Evolutionary conservation across 768 basidiomycete species (phyloP).

Genomic region (Pholiota conissans): DNA sequence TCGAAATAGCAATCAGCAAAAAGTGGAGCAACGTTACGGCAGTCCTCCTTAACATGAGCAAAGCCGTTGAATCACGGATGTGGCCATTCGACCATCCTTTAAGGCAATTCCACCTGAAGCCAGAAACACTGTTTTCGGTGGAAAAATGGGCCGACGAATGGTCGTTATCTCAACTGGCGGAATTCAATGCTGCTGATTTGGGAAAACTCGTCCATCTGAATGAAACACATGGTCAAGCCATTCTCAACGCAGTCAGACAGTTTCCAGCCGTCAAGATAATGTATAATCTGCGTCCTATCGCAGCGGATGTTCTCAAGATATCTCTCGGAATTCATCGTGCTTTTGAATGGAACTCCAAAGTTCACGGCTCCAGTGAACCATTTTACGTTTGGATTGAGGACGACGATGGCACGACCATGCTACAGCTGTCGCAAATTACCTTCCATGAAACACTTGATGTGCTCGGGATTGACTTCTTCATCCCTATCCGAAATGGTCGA

Average conservation of each 20-base stretch:
- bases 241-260: conserved; percentile 77
- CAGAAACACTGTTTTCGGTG: conserved; percentile 77
- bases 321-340: conserved; percentile 57
- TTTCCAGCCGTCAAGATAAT: conserved; percentile 75
- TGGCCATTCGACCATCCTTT: conserved; percentile 97
- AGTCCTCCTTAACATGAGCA: conserved; percentile 87
- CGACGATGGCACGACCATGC: conserved; percentile 73
- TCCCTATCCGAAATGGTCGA: conserved; percentile 63
- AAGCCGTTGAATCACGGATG: conserved; percentile 86
- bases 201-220: conserved; percentile 87
- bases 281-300: conserved; percentile 78
- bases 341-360: conserved; percentile 79
- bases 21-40: conserved; percentile 86
- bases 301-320: conserved; percentile 81
- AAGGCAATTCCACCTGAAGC: conserved; percentile 74
- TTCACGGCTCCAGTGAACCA: conserved; percentile 77
- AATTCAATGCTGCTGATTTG: conserved; percentile 63
- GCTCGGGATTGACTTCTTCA: conserved; percentile 74
- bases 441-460: conserved; percentile 65
- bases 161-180: conserved; percentile 69
- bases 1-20: conserved; percentile 91
- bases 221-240: conserved; percentile 76
- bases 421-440: conserved; percentile 73
- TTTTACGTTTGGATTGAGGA: conserved; percentile 99
- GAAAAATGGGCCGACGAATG: conserved; percentile 82